Conservation (phyloP, 2,329 filamentous ascomycete genomes). For the Zymoseptoria pseudotritici region DNA sequence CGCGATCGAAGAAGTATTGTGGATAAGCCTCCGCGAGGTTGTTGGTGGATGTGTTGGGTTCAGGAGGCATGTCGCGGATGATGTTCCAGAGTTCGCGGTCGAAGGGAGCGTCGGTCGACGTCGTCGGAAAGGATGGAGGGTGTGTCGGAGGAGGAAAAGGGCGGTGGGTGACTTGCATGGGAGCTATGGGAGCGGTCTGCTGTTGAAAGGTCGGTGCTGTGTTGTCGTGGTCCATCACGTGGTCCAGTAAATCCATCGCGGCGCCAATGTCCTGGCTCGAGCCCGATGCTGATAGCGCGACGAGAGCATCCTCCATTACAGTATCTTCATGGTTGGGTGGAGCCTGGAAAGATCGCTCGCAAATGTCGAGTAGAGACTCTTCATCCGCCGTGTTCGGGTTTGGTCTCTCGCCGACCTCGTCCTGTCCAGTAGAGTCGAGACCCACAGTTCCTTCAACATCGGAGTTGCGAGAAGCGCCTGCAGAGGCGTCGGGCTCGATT, state of each 20-base stretch:
- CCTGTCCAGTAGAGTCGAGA: background rate
- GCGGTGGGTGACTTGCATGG: background rate
- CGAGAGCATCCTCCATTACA: background rate
- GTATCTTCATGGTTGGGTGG: background rate
- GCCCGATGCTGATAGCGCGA: background rate
- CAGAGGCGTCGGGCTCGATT: background rate
- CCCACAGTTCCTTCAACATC: background rate
- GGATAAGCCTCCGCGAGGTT: background rate
- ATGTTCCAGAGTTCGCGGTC: background rate
- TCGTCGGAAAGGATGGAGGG: background rate
- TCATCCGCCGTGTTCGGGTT: background rate
- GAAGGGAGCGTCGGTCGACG: conserved; percentile 12
- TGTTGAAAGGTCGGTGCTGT: background rate
- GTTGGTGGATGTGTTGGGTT: background rate
- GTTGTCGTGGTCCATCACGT: background rate
- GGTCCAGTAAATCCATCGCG: background rate
- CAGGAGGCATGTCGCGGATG: background rate
- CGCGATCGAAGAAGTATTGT: conserved; percentile 32
- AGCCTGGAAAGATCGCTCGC: background rate
- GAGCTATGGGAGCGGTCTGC: background rate
- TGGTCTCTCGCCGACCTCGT: background rate
- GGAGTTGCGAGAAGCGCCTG: background rate
- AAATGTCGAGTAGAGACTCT: too few relatives aligned
- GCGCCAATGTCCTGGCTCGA: background rate
- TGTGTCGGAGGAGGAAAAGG: background rate